Percentiles rank a stretch among this genome's conserved stretches.
Conservation (phyloP, 805 yeast species). For the Danielozyma ontarioensis region DNA sequence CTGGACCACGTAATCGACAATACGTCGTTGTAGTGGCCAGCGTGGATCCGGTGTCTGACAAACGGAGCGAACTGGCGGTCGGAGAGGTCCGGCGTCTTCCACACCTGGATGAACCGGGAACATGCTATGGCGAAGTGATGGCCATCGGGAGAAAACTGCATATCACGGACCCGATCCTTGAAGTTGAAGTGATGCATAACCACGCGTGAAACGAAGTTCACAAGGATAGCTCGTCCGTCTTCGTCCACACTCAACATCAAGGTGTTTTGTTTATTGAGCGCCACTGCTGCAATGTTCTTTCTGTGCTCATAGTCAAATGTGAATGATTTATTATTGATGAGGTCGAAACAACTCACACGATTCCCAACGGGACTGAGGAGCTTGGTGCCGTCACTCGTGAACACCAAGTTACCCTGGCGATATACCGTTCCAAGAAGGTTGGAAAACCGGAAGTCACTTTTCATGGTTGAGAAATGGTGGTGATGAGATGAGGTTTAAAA, state of each 20-base stretch:
- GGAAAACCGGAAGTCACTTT: conserved; percentile 82
- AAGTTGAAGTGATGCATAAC: conserved; percentile 94
- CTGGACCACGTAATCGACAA: conserved; percentile 79
- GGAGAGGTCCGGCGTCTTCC: conserved; percentile 80
- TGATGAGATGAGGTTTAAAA: conserved; percentile 8
- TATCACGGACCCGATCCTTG: conserved; percentile 66
- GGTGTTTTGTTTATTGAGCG: conserved; percentile 78
- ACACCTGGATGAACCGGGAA: conserved; percentile 79
- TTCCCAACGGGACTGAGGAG: conserved; percentile 92
- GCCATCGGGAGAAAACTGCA: conserved; percentile 88
- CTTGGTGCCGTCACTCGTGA: conserved; percentile 79
- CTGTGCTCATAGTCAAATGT: conserved; percentile 93
- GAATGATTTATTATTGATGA: conserved; percentile 76
- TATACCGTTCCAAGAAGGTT: conserved; percentile 93
- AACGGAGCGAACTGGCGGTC: conserved; percentile 96
- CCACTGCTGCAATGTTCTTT: conserved; percentile 71
- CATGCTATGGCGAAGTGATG: conserved; percentile 78
- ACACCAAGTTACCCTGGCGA: conserved; percentile 83
- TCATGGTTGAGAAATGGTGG: conserved; percentile 42
- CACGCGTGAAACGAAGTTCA: conserved; percentile 74
- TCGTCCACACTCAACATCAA: conserved; percentile 77
- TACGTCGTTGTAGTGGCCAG: conserved; percentile 88
- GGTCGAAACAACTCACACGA: conserved; percentile 82
- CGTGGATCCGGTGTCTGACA: conserved; percentile 80
- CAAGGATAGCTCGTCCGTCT: conserved; percentile 90